Percentiles rank a stretch among this genome's conserved stretches.
Evolutionary conservation across 192 early-diverging fungal genomes (phyloP).

Genomic region (Podila epicladia): DNA sequence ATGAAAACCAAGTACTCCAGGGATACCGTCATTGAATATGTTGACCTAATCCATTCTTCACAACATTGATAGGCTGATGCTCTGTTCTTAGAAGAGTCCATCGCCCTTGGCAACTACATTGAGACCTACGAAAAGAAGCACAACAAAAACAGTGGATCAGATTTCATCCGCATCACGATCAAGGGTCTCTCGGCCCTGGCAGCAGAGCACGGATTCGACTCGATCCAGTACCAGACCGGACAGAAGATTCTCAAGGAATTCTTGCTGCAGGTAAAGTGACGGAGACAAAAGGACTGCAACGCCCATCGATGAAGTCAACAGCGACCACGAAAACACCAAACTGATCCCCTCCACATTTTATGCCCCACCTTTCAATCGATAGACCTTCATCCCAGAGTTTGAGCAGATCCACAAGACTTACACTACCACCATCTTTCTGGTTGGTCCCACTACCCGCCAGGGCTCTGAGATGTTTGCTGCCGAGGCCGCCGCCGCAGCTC

Average conservation of each 20-base stretch:
- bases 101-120: slow-evolving; percentile 38
- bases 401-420: slow-evolving; percentile 49
- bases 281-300: not conserved
- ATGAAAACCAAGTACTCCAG: not conserved
- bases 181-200: slow-evolving; percentile 40
- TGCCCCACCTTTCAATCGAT: not conserved
- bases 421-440: slow-evolving; percentile 39
- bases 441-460: slow-evolving; percentile 13
- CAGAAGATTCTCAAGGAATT: slow-evolving; percentile 42
- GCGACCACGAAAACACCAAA: too few species aligned
- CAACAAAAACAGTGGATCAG: slow-evolving; percentile 12
- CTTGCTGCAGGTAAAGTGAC: slow-evolving; percentile 22
- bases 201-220: slow-evolving; percentile 35
- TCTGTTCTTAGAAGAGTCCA: slow-evolving; percentile 48
- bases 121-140: slow-evolving; percentile 33
- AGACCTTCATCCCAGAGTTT: slow-evolving; percentile 47
- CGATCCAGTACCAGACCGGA: slow-evolving; percentile 45
- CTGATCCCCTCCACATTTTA: not conserved
- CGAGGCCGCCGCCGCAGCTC: not conserved
- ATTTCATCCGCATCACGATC: slow-evolving; percentile 46
- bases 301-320: too few species aligned
- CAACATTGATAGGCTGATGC: slow-evolving; percentile 31
- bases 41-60: not conserved
- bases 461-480: slow-evolving; percentile 20
- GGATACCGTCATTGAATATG: not conserved